phyloP scores from a whole-genome alignment of 1,284 basidiomycete species.

The Mycena sp. region DNA sequence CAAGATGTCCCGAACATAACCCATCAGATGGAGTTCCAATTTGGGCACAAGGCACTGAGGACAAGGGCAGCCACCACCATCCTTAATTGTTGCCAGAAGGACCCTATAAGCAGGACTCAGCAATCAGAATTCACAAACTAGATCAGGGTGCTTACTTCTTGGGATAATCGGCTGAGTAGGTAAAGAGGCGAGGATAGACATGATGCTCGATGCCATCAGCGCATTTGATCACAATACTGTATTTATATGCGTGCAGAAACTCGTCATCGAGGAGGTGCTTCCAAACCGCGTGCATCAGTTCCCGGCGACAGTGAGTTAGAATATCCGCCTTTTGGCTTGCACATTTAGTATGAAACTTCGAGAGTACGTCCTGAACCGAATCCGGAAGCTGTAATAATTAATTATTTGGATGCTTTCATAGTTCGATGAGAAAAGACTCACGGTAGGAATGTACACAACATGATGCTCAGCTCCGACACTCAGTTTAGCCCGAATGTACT shows the following conservation, averaged over 20 bases:
- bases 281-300: too few relatives aligned
- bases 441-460: constrained; percentile 42
- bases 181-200: too few relatives aligned
- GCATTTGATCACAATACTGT: too few relatives aligned
- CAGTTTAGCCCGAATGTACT: constrained; percentile 39
- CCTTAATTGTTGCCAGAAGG: too few relatives aligned
- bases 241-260: too few relatives aligned
- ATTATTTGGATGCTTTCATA: neutral
- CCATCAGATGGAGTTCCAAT: constrained; percentile 24
- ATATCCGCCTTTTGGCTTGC: constrained; percentile 25
- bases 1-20: constrained; percentile 14
- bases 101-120: too few relatives aligned
- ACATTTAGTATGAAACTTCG: constrained; percentile 9
- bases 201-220: too few relatives aligned
- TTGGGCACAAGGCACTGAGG: constrained; percentile 38
- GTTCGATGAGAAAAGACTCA: constrained; percentile 19
- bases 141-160: too few relatives aligned
- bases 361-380: constrained; percentile 6
- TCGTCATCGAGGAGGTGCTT: too few relatives aligned
- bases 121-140: too few relatives aligned
- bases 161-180: too few relatives aligned
- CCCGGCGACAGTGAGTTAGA: too few relatives aligned
- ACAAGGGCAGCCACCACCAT: constrained; percentile 40
- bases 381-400: constrained; percentile 30
- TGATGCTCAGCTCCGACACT: constrained; percentile 38